Evolutionary conservation across 179 eudicot species (phyloP).

Genomic region (Pouteria campechiana): DNA sequence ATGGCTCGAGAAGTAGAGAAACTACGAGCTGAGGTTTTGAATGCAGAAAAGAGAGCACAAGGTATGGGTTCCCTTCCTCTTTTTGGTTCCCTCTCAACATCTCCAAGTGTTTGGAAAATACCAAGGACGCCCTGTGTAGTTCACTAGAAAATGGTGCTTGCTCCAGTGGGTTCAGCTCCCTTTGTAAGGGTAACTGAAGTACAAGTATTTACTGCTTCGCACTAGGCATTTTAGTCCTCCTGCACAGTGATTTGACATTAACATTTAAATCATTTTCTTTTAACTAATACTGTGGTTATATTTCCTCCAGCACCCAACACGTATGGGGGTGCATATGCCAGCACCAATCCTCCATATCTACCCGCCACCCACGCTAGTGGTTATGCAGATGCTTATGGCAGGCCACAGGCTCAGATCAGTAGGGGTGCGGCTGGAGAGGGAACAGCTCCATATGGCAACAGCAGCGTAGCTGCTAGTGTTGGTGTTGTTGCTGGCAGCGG

Average conservation of each 20-base stretch:
- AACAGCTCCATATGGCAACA: constrained; percentile 12
- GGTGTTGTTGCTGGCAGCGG: neutral
- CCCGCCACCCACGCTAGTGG: constrained; percentile 25
- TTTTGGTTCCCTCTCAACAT: neutral
- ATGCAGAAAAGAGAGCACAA: constrained; percentile 51
- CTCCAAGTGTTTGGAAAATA: neutral
- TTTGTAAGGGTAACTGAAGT: neutral
- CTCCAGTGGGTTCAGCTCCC: neutral
- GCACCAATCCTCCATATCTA: constrained; percentile 22
- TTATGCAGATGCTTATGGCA: constrained; percentile 31
- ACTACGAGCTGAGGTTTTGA: constrained; percentile 44
- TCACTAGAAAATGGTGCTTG: neutral
- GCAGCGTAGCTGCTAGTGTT: constrained; percentile 6
- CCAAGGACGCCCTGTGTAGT: neutral
- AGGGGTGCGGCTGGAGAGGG: constrained; percentile 18
- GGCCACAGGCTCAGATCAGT: constrained; percentile 19
- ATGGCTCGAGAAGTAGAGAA: constrained; percentile 62
- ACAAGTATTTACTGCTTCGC: too few relatives aligned
- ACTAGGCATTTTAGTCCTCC: too few relatives aligned
- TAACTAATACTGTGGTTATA: neutral
- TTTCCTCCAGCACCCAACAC: constrained; percentile 21
- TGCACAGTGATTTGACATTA: too few relatives aligned
- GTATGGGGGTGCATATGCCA: constrained; percentile 19
- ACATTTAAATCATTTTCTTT: neutral
- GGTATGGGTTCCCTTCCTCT: constrained; percentile 36